Evolutionary conservation across 2,329 filamentous ascomycete species (phyloP), one percentile per base, ranked within the genome.

Genomic region (Colletotrichum limetticola): DNA sequence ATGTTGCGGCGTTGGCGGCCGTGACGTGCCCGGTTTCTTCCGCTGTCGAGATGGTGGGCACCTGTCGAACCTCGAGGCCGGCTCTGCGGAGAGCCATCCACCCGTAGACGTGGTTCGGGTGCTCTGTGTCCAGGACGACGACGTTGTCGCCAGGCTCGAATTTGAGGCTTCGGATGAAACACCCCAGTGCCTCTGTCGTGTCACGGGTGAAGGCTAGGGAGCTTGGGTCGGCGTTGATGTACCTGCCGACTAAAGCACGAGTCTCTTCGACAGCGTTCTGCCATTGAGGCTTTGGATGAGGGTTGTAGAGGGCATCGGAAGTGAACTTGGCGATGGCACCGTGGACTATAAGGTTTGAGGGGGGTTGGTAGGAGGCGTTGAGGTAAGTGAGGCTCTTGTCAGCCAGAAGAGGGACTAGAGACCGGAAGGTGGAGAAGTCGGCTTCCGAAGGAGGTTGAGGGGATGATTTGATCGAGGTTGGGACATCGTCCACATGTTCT

Each of bases 131-230:
- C 7, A 81, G 63, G 0, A 81, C 62, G 4, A 82, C 78, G 7
- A 82, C 78, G 30, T 82, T 82, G 49, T 81, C 80, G 3, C 81
- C 80, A 1, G 72, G 68, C 3, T 68, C 11, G 26, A 82, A 76
- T 1, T 35, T 35, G 5, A 81, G 14, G 32, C 74, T 68, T 4
- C 73, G 76, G 42, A 80, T 78, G 69, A 82, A 81, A 30, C 67
- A 69, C 1, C 77, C 77, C 0, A 81, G 70, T 0, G 74, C 80
- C 56, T 82, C 81, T 1, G 81, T 82, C 0, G 81, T 82, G 60
- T 82, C 80, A 3, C 80, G 76, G 0, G 78, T 80, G 58, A 82
- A 78, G 2, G 79, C 77, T 19, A 82, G 74, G 1, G 75, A 68
- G 0, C 74, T 59, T 0, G 74, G 63, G 3, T 78, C 71, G 24